phyloP scores from a whole-genome alignment of 495 filamentous ascomycete species.

The Paragyromitra xinjiangensis region DNA sequence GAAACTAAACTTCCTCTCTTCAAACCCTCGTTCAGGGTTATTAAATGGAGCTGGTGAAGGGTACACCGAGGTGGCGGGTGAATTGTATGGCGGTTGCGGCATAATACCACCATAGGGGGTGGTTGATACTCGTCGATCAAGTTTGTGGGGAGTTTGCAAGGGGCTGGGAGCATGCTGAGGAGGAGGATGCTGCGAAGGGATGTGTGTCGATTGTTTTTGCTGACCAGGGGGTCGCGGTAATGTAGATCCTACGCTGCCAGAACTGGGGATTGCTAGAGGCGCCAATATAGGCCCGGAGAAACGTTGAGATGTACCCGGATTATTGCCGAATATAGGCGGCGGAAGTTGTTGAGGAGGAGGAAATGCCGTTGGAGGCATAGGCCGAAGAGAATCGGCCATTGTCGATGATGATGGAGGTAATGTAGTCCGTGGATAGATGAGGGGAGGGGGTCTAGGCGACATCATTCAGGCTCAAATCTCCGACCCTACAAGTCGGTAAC shows the following conservation, averaged over 20 bases:
- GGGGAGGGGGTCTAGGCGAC: constrained; percentile 58
- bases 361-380: constrained; percentile 46
- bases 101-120: constrained; percentile 42
- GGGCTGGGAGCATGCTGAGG: constrained; percentile 49
- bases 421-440: constrained; percentile 56
- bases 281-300: constrained; percentile 54
- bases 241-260: constrained; percentile 49
- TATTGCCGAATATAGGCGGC: constrained; percentile 51
- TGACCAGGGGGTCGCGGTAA: constrained; percentile 46
- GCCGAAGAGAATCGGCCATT: constrained; percentile 55
- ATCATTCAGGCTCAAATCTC: constrained; percentile 58
- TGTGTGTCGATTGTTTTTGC: constrained; percentile 41
- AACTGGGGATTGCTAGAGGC: constrained; percentile 50
- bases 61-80: constrained; percentile 44
- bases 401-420: constrained; percentile 53
- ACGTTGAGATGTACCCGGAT: constrained; percentile 39
- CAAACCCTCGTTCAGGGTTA: constrained; percentile 38
- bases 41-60: constrained; percentile 43
- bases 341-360: constrained; percentile 53
- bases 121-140: constrained; percentile 44
- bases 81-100: constrained; percentile 38
- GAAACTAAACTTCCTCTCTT: constrained; percentile 50
- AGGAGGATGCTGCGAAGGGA: constrained; percentile 46
- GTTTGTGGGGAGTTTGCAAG: constrained; percentile 50
- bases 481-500: constrained; percentile 53